Evolutionary conservation across 495 filamentous ascomycete species (phyloP).

Genomic region (Hyaloscypha variabilis): DNA sequence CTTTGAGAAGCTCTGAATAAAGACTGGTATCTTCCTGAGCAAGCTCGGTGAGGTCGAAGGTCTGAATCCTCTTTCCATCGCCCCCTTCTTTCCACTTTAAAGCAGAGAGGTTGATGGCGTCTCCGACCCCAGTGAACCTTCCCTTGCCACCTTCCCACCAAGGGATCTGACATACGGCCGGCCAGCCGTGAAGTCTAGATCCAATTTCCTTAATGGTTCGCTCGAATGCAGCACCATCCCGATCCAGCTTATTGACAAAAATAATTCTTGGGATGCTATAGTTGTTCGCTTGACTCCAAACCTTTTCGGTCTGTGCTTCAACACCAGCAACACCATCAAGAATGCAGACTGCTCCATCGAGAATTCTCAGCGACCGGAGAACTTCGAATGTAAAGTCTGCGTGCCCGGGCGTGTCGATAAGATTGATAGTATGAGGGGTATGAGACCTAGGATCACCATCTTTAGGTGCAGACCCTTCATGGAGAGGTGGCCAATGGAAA

Average conservation of each 20-base stretch:
- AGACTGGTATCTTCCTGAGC: conserved; percentile 46
- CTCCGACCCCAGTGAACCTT: conserved; percentile 77
- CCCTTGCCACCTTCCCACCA: conserved; percentile 82
- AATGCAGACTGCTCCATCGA: conserved; percentile 95
- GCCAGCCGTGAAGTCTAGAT: conserved; percentile 76
- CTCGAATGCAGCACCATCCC: conserved; percentile 89
- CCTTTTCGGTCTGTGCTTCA: conserved; percentile 96
- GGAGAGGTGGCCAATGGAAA: conserved; percentile 70
- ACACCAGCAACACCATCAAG: conserved; percentile 96
- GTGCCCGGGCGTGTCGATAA: conserved; percentile 97
- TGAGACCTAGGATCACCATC: conserved; percentile 44
- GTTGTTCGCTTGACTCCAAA: conserved; percentile 87
- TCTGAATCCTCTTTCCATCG: conserved; percentile 66
- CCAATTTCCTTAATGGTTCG: conserved; percentile 85
- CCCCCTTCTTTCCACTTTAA: conserved; percentile 59
- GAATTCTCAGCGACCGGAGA: conserved; percentile 84
- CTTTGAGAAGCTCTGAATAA: conserved; percentile 70
- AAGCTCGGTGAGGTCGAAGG: conserved; percentile 51
- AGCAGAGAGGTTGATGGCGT: conserved; percentile 64
- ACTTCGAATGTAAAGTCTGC: conserved; percentile 99
- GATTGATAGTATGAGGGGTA: conserved; percentile 73
- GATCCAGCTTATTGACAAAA: conserved; percentile 95
- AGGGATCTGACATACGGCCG: conserved; percentile 91
- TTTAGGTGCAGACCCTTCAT: conserved; percentile 31
- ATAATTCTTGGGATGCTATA: conserved; percentile 86